A percentile compares a stretch with the other conserved stretches of the same genome.
Evolutionary conservation across 1,139 yeast species (phyloP).

Genomic region (Citeromyces siamensis): DNA sequence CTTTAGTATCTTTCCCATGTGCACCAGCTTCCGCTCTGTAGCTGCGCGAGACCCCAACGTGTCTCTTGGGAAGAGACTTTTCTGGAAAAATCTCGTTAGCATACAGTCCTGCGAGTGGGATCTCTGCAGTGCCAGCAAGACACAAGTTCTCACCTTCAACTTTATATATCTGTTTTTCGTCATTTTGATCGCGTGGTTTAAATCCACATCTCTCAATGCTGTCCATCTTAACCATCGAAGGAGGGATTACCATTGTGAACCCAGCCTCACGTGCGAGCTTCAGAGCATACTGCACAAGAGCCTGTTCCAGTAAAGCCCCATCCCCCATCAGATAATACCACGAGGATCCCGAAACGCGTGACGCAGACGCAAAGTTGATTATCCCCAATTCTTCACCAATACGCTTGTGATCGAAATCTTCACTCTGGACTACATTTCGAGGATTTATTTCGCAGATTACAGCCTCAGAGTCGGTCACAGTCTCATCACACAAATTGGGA

Average conservation of each 20-base stretch:
- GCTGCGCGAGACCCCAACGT: slow-evolving; percentile 78
- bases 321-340: slow-evolving; percentile 83
- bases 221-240: slow-evolving; percentile 72
- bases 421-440: slow-evolving; percentile 11
- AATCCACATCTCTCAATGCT: slow-evolving; percentile 87
- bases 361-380: slow-evolving; percentile 60
- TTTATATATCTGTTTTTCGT: slow-evolving; percentile 77
- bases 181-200: slow-evolving; percentile 82
- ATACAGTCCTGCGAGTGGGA: slow-evolving; percentile 72
- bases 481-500: slow-evolving; percentile 55
- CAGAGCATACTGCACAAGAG: slow-evolving; percentile 71
- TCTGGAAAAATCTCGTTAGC: slow-evolving; percentile 23
- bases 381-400: slow-evolving; percentile 53
- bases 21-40: slow-evolving; percentile 98
- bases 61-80: slow-evolving; percentile 34
- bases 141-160: slow-evolving; percentile 39
- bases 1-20: slow-evolving; percentile 85
- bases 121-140: slow-evolving; percentile 91
- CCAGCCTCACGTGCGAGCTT: slow-evolving; percentile 55
- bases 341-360: slow-evolving; percentile 72
- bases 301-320: slow-evolving; percentile 86
- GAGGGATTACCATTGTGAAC: slow-evolving; percentile 66
- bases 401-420: slow-evolving; percentile 42
- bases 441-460: slow-evolving; percentile 40
- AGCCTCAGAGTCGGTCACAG: slow-evolving; percentile 35